Percentiles rank a stretch among this genome's conserved stretches.
phyloP scores from a whole-genome alignment of 2,329 filamentous ascomycete species.

The Ceratocystis colombiana region DNA sequence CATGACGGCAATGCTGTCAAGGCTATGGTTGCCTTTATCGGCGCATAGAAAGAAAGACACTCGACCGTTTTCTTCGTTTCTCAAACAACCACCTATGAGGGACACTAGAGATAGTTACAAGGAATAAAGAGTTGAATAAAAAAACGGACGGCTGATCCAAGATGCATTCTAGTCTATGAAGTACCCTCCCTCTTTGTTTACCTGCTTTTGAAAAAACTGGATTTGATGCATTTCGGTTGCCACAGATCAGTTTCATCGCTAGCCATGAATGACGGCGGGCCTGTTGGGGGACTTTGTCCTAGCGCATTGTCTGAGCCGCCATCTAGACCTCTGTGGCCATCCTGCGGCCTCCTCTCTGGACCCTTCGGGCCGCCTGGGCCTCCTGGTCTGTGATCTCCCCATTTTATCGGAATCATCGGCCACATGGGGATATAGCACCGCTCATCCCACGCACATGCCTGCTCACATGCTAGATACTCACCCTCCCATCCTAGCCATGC shows the following conservation, averaged over 20 bases:
- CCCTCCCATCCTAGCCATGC: conserved; percentile 44
- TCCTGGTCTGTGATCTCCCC: background rate
- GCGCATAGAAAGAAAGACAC: conserved; percentile 26
- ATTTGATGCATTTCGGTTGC: conserved; percentile 30
- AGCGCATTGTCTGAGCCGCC: conserved; percentile 15
- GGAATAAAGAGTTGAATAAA: conserved; percentile 9
- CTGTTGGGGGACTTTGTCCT: background rate
- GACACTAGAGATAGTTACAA: background rate
- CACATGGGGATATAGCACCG: conserved; percentile 44
- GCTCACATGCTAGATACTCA: conserved; percentile 36
- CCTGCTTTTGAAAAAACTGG: conserved; percentile 18
- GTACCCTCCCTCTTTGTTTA: background rate
- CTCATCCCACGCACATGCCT: conserved; percentile 37
- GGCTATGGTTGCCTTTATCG: conserved; percentile 52
- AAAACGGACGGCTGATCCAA: background rate
- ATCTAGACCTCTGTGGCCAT: background rate
- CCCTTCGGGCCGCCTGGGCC: background rate
- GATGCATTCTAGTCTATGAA: background rate
- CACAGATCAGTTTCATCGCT: conserved; percentile 28
- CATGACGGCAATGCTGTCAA: conserved; percentile 60
- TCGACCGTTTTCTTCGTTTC: background rate
- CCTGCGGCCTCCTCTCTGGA: background rate
- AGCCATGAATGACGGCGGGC: conserved; percentile 7
- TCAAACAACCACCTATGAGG: too few relatives aligned
- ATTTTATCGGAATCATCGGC: conserved; percentile 33